Evolutionary conservation across 805 yeast species (phyloP), one percentile per base, ranked within the genome.

Genomic region (Suhomyces emberorum): DNA sequence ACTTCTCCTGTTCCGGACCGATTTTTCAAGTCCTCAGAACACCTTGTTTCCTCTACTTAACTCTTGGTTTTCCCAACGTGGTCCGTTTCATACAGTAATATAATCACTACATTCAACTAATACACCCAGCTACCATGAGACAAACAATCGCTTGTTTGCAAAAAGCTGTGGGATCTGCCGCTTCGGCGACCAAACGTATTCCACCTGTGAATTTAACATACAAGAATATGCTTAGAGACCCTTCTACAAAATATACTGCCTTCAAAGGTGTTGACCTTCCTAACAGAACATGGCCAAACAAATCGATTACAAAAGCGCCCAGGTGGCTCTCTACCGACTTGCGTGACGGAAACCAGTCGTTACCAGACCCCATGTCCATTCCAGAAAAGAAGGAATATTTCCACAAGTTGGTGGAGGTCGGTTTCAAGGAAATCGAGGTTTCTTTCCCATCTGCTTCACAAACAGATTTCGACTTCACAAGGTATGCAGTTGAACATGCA

Each of bases 401-500:
- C 69, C 80, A 80, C 50, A 83, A 83, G 59, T 67, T 83, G 47
- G 49, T 82, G 7, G 86, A 82, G 39, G 67, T 83, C 39, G 91
- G 91, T 2, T 82, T 83, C 65, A 83, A 83, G 55, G 91, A 83
- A 63, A 83, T 83, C 50, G 91, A 83, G 60, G 91, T 83, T 31
- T 69, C 87, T 3, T 83, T 83, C 64, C 91, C 91, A 7, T 79
- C 87, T 19, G 89, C 89, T 3, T 82, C 88, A 3, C 89, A 83
- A 55, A 81, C 87, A 5, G 91, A 83, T 63, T 83, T 83, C 52
- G 91, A 83, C 60, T 83, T 83, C 68, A 83, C 91, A 15, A 69
- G 88, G 41, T 83, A 77, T 49, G 89, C 88, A 5, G 88, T 83
- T 29, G 86, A 81, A 56, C 76, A 77, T 50, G 84, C 87, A 19